Percentiles rank a stretch among this genome's conserved stretches.
phyloP scores from a whole-genome alignment of 192 early-diverging fungal genomes.

The Thoreauomyces humboldtii region DNA sequence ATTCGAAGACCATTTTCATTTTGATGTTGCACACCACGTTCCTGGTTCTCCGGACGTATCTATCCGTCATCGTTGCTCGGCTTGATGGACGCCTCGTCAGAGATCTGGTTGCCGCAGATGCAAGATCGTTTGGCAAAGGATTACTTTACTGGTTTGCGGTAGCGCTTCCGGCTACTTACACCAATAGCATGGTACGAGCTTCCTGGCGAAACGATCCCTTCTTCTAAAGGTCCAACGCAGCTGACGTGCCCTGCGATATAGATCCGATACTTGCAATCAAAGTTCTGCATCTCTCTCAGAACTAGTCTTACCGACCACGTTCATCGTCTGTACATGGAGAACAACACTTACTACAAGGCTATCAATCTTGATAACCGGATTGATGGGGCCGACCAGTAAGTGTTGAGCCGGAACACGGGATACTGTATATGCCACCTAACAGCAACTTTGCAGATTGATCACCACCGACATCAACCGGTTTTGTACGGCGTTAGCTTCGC shows the following conservation, averaged over 20 bases:
- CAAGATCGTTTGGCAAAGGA: conserved; percentile 77
- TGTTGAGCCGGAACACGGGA: no score
- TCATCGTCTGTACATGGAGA: conserved; percentile 80
- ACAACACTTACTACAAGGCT: conserved; percentile 93
- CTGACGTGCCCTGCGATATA: not conserved
- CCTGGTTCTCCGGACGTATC: conserved; percentile 85
- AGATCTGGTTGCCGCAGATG: conserved; percentile 84
- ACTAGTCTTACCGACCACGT: conserved; percentile 78
- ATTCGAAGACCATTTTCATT: conserved; percentile 77
- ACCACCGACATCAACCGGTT: conserved; percentile 92
- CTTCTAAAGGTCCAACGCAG: no score
- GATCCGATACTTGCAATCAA: conserved; percentile 42
- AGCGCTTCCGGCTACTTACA: conserved; percentile 93
- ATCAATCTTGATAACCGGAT: conserved; percentile 93
- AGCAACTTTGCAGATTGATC: conserved; percentile 24
- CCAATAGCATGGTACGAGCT: conserved; percentile 87
- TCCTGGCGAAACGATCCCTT: not conserved
- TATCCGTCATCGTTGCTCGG: conserved; percentile 87
- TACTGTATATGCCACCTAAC: no score
- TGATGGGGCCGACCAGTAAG: conserved; percentile 80
- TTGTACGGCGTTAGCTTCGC: conserved; percentile 77
- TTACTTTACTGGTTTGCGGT: conserved; percentile 91
- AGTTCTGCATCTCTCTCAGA: conserved; percentile 45
- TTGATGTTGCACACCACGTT: conserved; percentile 80
- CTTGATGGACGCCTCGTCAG: conserved; percentile 93